Conservation (phyloP, 2,329 filamentous ascomycete genomes). For the Phyllosticta capitalensis region DNA sequence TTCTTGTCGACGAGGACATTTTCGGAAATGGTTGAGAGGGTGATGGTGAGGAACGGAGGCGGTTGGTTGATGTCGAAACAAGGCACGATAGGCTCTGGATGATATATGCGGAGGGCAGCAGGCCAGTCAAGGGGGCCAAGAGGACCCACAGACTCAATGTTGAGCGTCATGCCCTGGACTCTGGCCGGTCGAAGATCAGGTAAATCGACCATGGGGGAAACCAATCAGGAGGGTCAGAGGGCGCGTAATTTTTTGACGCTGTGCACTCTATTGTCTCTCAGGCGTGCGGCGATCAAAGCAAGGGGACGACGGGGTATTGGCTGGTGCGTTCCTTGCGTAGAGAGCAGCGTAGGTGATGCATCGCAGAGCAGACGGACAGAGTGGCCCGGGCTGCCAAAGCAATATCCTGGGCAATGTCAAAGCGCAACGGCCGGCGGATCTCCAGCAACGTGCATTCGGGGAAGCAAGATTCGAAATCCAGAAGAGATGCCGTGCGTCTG, state of each 20-base stretch:
- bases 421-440: constrained; percentile 8
- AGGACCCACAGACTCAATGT: constrained; percentile 1
- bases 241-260: constrained; percentile 10
- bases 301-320: constrained; percentile 7
- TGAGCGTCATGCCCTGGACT: constrained; percentile 9
- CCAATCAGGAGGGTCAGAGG: constrained; percentile 5
- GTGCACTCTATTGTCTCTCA: constrained; percentile 8
- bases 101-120: constrained; percentile 7
- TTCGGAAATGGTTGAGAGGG: not conserved
- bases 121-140: constrained; percentile 10
- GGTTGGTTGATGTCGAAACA: constrained; percentile 8
- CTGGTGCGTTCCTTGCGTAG: constrained; percentile 10
- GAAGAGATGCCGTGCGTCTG: constrained; percentile 8
- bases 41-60: not conserved
- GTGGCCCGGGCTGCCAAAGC: not conserved
- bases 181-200: constrained; percentile 3
- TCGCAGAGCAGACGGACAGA: not conserved
- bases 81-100: constrained; percentile 8
- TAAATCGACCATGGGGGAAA: constrained; percentile 2
- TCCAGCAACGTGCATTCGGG: constrained; percentile 9
- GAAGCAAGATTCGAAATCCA: constrained; percentile 6
- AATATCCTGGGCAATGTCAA: no score
- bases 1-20: not conserved
- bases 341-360: constrained; percentile 9
- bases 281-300: constrained; percentile 12